Evolutionary conservation across 257 asterid genomes (phyloP), one percentile per base, ranked within the genome.

Genomic region (Gentiana dahurica): DNA sequence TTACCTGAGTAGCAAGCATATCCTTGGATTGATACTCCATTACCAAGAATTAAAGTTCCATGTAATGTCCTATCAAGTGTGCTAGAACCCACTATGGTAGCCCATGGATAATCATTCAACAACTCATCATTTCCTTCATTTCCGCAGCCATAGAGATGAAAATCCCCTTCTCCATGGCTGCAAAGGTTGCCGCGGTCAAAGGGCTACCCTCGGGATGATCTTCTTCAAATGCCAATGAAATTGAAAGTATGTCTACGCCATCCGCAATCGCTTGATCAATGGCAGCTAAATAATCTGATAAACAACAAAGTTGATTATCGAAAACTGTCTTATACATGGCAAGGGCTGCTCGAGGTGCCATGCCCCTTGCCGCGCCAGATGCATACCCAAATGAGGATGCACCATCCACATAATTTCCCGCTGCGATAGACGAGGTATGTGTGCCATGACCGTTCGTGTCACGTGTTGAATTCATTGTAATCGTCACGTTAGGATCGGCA

Each of bases 241-340:
- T 59, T 0, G 83, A 77, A 34, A 80, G 5, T 0, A 80, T 48
- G 44, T 74, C 87, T 1, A 80, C 79, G 0, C 81, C 81, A 35
- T 74, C 87, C 0, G 65, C 68, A 5, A 81, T 79, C 0, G 83
- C 89, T 71, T 24, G 82, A 11, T 81, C 89, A 1, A 81, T 75
- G 1, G 76, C 89, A 0, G 85, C 85, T 7, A 81, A 71, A 5
- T 56, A 67, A 46, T 81, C 85, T 24, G 85, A 68, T 24, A 24
- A 24, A 24, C 24, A 24, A 13, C 63, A 15, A 1, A 56, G 11
- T 2, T 73, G 79, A 8, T 51, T 68, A n/a, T 37, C 44, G 76
- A 81, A 77, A 0, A 58, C 7, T 3, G 74, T 73, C 63, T 81
- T 80, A 34, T 74, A 77, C 8, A 32, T 62, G 0, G 87, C 79